Evolutionary conservation across 2,329 filamentous ascomycete genomes (phyloP).

Genomic region (Hymenoscyphus infarciens): DNA sequence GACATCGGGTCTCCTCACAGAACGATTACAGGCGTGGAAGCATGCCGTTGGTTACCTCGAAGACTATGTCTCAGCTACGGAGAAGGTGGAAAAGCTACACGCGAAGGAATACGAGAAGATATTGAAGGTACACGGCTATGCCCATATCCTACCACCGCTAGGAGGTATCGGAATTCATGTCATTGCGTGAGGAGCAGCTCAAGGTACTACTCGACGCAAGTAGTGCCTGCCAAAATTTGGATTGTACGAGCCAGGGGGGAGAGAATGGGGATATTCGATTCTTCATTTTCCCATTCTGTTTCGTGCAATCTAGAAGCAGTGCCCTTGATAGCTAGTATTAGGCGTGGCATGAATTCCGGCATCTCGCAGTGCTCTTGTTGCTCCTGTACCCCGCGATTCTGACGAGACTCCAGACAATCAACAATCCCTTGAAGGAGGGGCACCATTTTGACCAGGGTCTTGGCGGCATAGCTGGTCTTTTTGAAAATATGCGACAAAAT

Average conservation of each 20-base stretch:
- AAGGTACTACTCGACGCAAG: too few relatives aligned
- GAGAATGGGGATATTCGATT: too few relatives aligned
- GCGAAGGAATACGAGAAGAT: slow-evolving; percentile 95
- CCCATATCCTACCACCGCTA: not conserved
- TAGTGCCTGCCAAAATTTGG: too few relatives aligned
- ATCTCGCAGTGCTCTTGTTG: too few relatives aligned
- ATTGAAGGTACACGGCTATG: slow-evolving; percentile 61
- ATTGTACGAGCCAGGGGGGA: too few relatives aligned
- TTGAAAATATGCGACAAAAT: slow-evolving; percentile 91
- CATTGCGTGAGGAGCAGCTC: too few relatives aligned
- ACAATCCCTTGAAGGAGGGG: slow-evolving; percentile 79
- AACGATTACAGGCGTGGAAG: slow-evolving; percentile 93
- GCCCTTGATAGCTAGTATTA: too few relatives aligned
- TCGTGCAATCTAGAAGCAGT: too few relatives aligned
- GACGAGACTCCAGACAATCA: slow-evolving; percentile 61
- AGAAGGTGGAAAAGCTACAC: slow-evolving; percentile 80
- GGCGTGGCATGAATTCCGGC: too few relatives aligned
- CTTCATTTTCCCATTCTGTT: too few relatives aligned
- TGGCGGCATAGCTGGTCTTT: slow-evolving; percentile 84
- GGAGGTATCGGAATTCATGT: not conserved
- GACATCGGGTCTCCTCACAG: slow-evolving; percentile 77
- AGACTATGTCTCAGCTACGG: slow-evolving; percentile 79
- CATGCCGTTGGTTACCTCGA: slow-evolving; percentile 89
- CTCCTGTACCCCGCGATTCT: not conserved
- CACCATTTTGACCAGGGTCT: slow-evolving; percentile 89